A percentile compares a stretch with the other conserved stretches of the same genome.
Conservation (phyloP, 2,329 filamentous ascomycete species). For the Xylariaceae sp. region DNA sequence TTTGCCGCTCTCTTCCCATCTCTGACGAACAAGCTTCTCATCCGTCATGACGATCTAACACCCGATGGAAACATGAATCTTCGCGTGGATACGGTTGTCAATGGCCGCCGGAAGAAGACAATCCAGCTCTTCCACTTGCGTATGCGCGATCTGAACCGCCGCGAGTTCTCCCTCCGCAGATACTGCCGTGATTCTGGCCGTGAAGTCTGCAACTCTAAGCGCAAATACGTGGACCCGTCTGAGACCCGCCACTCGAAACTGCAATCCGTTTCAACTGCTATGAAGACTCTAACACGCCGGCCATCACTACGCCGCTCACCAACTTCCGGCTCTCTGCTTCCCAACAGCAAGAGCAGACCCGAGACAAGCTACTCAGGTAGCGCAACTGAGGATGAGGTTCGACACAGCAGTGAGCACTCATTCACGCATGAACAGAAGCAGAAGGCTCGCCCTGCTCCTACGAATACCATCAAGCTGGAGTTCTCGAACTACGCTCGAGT, state of each 20-base stretch:
- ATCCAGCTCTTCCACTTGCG: slow-evolving; percentile 83
- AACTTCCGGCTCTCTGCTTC: slow-evolving; percentile 32
- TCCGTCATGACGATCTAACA: slow-evolving; percentile 86
- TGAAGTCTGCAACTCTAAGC: slow-evolving; percentile 81
- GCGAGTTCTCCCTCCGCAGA: slow-evolving; percentile 84
- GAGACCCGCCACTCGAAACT: slow-evolving; percentile 35
- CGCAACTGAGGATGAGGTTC: slow-evolving; percentile 32
- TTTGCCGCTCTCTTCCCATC: slow-evolving; percentile 87
- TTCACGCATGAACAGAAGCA: slow-evolving; percentile 31
- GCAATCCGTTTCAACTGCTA: slow-evolving; percentile 45
- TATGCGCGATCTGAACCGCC: slow-evolving; percentile 82
- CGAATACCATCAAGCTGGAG: slow-evolving; percentile 80
- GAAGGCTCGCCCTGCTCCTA: slow-evolving; percentile 46
- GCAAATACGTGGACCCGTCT: slow-evolving; percentile 58
- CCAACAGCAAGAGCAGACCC: slow-evolving; percentile 31
- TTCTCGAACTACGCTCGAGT: slow-evolving; percentile 97
- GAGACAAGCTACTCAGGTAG: slow-evolving; percentile 33
- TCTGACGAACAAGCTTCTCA: slow-evolving; percentile 62
- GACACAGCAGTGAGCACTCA: slow-evolving; percentile 26
- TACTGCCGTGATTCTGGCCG: slow-evolving; percentile 91
- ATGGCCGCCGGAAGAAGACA: slow-evolving; percentile 60
- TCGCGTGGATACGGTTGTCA: slow-evolving; percentile 73
- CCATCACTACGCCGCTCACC: slow-evolving; percentile 36
- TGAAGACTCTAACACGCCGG: slow-evolving; percentile 41
- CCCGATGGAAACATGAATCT: slow-evolving; percentile 96